phyloP scores from a whole-genome alignment of 1,284 basidiomycete genomes.

The Ceraceosorus guamensis region DNA sequence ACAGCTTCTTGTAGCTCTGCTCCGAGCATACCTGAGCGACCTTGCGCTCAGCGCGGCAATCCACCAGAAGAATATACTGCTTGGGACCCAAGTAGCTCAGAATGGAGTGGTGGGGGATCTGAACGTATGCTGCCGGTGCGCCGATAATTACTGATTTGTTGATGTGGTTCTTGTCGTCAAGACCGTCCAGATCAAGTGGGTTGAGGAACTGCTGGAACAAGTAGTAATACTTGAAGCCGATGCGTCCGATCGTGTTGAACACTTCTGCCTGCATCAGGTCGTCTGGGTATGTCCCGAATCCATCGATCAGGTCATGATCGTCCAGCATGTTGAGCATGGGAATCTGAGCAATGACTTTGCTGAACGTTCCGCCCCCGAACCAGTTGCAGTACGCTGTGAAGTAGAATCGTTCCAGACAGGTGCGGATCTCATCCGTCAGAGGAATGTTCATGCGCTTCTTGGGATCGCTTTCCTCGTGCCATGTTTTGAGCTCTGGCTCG shows the following conservation, averaged over 20 bases:
- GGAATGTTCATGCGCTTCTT: conserved; percentile 61
- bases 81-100: conserved; percentile 43
- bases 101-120: conserved; percentile 39
- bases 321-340: conserved; percentile 68
- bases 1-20: conserved; percentile 34
- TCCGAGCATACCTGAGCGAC: conserved; percentile 39
- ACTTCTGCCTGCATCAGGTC: conserved; percentile 37
- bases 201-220: conserved; percentile 46
- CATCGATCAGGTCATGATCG: conserved; percentile 71
- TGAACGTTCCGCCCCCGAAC: conserved; percentile 85
- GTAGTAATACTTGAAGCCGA: conserved; percentile 44
- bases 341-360: conserved; percentile 72
- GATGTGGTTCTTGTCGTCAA: conserved; percentile 17
- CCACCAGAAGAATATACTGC: conserved; percentile 41
- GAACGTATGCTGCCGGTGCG: conserved; percentile 34
- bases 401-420: conserved; percentile 70
- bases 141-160: conserved; percentile 38
- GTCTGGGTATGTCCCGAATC: conserved; percentile 67
- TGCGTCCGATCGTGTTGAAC: conserved; percentile 37
- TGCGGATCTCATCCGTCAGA: conserved; percentile 65
- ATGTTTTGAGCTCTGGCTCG: conserved; percentile 59
- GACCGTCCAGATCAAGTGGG: conserved; percentile 30
- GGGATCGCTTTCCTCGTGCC: conserved; percentile 65
- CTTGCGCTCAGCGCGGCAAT: conserved; percentile 46
- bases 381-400: conserved; percentile 66